Percentiles rank a stretch among this genome's conserved stretches.
phyloP scores from a whole-genome alignment of 805 yeast species.

The Ogataea angusta region DNA sequence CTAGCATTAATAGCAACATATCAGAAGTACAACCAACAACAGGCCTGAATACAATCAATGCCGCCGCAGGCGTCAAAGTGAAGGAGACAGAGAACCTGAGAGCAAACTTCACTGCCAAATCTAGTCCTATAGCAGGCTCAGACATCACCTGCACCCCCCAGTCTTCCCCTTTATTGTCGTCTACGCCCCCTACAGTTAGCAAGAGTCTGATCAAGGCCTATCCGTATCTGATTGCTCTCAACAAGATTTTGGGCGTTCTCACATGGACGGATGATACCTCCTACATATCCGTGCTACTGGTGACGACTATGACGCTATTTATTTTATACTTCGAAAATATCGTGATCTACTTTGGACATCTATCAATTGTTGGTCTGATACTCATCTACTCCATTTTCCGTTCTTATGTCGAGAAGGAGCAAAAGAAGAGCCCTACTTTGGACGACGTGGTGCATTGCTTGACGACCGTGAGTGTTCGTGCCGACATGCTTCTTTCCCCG shows the following conservation, averaged over 20 bases:
- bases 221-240: conserved; percentile 76
- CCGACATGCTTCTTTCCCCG: conserved; percentile 79
- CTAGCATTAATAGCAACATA: conserved; percentile 3
- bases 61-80: conserved; percentile 27
- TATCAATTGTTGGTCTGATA: conserved; percentile 59
- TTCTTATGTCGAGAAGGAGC: conserved; percentile 52
- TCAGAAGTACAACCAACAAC: conserved; percentile 12
- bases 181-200: conserved; percentile 90
- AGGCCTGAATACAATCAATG: conserved; percentile 17
- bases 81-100: conserved; percentile 33
- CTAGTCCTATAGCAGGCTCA: conserved; percentile 14
- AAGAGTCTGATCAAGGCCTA: conserved; percentile 78
- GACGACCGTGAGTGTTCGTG: conserved; percentile 68
- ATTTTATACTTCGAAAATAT: conserved; percentile 79
- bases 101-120: conserved; percentile 40
- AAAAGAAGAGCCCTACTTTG: conserved; percentile 69
- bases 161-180: conserved; percentile 77
- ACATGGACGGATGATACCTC: conserved; percentile 91
- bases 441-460: conserved; percentile 82
- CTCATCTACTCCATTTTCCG: conserved; percentile 60
- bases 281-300: conserved; percentile 67
- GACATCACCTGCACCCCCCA: conserved; percentile 32
- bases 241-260: conserved; percentile 63
- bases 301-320: conserved; percentile 50
- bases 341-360: conserved; percentile 79